Evolutionary conservation across 768 basidiomycete species (phyloP).

Genomic region (Boletus pseudo-olivaceus): DNA sequence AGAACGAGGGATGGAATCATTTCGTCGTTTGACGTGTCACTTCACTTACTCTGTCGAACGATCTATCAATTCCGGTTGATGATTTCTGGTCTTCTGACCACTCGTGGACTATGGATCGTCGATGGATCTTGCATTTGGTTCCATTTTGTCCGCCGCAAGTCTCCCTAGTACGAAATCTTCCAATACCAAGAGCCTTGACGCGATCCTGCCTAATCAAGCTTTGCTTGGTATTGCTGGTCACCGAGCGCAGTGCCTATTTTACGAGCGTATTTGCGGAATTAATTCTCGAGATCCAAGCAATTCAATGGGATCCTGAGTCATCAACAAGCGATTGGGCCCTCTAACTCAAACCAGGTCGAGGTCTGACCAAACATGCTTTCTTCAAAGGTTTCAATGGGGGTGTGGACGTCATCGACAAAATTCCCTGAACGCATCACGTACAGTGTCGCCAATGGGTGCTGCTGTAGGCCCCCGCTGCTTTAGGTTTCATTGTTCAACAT

Average conservation of each 20-base stretch:
- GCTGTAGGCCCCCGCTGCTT: conserved; percentile 54
- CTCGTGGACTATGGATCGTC: conserved; percentile 51
- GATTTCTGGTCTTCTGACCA: conserved; percentile 44
- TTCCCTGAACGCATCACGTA: conserved; percentile 54
- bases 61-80: conserved; percentile 57
- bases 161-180: conserved; percentile 50
- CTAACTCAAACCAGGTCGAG: conserved; percentile 44
- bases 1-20: conserved; percentile 46
- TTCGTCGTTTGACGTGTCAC: conserved; percentile 47
- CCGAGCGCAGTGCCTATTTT: conserved; percentile 50
- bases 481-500: conserved; percentile 60
- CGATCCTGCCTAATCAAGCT: conserved; percentile 41
- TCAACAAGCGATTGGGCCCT: conserved; percentile 40
- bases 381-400: conserved; percentile 49
- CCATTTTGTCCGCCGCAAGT: conserved; percentile 45
- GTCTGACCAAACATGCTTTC: conserved; percentile 51
- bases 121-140: conserved; percentile 54
- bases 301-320: conserved; percentile 54
- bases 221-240: conserved; percentile 51
- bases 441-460: conserved; percentile 54
- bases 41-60: conserved; percentile 53
- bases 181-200: conserved; percentile 39
- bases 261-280: conserved; percentile 47
- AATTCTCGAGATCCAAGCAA: conserved; percentile 57
- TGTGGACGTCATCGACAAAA: conserved; percentile 41